Base-by-base conservation (phyloP, 768 basidiomycete species). In the Hericium erinaceus region DNA sequence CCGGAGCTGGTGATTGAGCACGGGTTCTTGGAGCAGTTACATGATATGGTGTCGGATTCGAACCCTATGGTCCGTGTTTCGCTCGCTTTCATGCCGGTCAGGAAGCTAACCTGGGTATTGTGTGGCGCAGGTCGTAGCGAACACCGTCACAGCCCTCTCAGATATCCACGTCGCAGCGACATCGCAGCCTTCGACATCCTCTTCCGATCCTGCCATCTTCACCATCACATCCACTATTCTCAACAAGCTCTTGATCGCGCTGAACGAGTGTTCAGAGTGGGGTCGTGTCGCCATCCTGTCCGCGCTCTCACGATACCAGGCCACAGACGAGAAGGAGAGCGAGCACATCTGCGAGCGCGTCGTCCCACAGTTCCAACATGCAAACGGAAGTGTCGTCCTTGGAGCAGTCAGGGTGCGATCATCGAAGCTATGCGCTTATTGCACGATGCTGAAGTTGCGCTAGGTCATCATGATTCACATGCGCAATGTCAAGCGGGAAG, bases 191-290 rank as follows among this genome's bases (percentile, higher is more conserved):
- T 80, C 80, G 7, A 73, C 75, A 11, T 75, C 80, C 1, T 70
- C 81, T 3, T 75, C 81, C 2, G 82, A 87, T 50, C 76, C 83
- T 3, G 86, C 83, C 16, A 70, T 85, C 55, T 98, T 98, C 74
- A 73, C 71, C 58, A 92, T 98, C 69, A 94, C 93, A n/a, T 72
- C 85, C 6, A 70, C 83, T 0, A 81, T 95, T 58, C 79, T 99
- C 52, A 87, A 80, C 72, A 97, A 95, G 69, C 81, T 99, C 15
- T 76, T 99, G 56, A 89, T 98, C 55, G 97, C 95, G 2, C 77
- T 99, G 18, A 95, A 95, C 68, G 97, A 98, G 72, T 98, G 95
- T 68, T 95, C 95, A 0, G 97, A 99, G 73, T 99, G 97, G 97
- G 97, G 97, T 37, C 83, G 95, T 57, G 93, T 99, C 15, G 93